A percentile compares a stretch with the other conserved stretches of the same genome.
Evolutionary conservation across 2,329 filamentous ascomycete genomes (phyloP).

Genomic region (Penicillium sp.): DNA sequence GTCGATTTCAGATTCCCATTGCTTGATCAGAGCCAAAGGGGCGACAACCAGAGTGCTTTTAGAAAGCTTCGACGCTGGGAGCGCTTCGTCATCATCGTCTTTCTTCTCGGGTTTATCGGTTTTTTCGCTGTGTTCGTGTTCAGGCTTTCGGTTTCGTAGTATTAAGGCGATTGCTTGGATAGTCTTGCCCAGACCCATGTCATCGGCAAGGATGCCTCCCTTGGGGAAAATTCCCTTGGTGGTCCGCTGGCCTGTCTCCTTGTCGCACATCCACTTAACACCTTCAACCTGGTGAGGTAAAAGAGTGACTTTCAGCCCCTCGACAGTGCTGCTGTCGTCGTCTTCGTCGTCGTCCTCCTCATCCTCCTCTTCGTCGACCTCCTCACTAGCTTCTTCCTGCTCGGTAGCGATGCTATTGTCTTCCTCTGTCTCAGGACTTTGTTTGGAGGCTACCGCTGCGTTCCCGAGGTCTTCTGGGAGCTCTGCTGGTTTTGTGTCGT

Average conservation of each 20-base stretch:
- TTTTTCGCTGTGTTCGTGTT: constrained; percentile 38
- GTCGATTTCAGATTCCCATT: constrained; percentile 94
- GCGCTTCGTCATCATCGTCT: constrained; percentile 52
- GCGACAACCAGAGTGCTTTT: constrained; percentile 90
- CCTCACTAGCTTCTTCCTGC: constrained; percentile 40
- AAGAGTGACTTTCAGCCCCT: constrained; percentile 83
- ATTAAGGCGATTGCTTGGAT: constrained; percentile 90
- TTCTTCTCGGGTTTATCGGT: constrained; percentile 44
- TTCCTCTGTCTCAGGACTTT: constrained; percentile 60
- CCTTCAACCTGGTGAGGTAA: constrained; percentile 94
- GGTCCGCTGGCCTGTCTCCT: constrained; percentile 84
- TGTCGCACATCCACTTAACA: constrained; percentile 91
- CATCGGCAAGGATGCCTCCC: constrained; percentile 92
- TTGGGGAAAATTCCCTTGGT: constrained; percentile 77
- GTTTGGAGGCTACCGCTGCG: constrained; percentile 49
- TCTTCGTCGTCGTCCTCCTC: constrained; percentile 52
- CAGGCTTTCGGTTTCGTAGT: constrained; percentile 75
- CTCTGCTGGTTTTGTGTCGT: constrained; percentile 29
- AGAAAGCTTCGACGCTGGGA: constrained; percentile 66
- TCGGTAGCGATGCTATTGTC: constrained; percentile 46
- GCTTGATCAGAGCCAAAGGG: constrained; percentile 88
- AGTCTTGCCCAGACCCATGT: constrained; percentile 95
- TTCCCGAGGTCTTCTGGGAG: constrained; percentile 39
- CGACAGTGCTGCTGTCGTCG: constrained; percentile 65
- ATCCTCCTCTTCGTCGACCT: constrained; percentile 34